Conservation (phyloP, 2,329 filamentous ascomycete species). For the Colletotrichum sidae region DNA sequence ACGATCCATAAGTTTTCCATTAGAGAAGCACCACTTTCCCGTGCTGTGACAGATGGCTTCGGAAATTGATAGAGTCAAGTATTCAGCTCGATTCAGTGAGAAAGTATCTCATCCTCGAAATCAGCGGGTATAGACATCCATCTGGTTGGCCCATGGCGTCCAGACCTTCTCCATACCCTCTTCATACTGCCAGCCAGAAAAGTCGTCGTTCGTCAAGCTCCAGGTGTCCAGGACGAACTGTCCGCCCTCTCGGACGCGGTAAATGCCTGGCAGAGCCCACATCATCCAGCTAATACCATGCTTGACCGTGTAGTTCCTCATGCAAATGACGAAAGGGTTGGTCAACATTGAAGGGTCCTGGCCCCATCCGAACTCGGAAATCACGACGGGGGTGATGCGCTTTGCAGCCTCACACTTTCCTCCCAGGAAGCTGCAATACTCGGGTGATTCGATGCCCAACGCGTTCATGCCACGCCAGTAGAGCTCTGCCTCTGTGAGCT, state of each 20-base stretch:
- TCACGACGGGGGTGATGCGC: conserved; percentile 57
- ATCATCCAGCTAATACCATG: conserved; percentile 61
- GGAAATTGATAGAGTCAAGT: no score
- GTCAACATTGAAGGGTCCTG: conserved; percentile 43
- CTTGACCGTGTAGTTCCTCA: conserved; percentile 56
- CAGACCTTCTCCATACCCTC: conserved; percentile 59
- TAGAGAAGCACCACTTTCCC: no score
- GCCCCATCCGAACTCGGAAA: conserved; percentile 58
- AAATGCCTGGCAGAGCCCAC: conserved; percentile 61
- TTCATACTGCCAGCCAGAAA: conserved; percentile 57
- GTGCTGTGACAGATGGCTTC: no score
- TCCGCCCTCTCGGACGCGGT: conserved; percentile 56
- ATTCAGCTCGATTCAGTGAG: no score
- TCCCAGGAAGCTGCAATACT: conserved; percentile 53
- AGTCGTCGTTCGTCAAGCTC: conserved; percentile 59
- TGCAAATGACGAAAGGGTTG: conserved; percentile 57
- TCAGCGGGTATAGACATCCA: conserved; percentile 40
- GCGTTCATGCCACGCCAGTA: conserved; percentile 63
- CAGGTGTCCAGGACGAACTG: conserved; percentile 60
- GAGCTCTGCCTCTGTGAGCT: conserved; percentile 58
- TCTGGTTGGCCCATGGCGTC: conserved; percentile 60
- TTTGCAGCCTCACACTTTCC: conserved; percentile 48
- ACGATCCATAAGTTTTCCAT: no score
- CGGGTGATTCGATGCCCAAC: conserved; percentile 52
- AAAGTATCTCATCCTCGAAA: no score